Evolutionary conservation across 2,329 filamentous ascomycete genomes (phyloP).

Genomic region (Didymella sp.): DNA sequence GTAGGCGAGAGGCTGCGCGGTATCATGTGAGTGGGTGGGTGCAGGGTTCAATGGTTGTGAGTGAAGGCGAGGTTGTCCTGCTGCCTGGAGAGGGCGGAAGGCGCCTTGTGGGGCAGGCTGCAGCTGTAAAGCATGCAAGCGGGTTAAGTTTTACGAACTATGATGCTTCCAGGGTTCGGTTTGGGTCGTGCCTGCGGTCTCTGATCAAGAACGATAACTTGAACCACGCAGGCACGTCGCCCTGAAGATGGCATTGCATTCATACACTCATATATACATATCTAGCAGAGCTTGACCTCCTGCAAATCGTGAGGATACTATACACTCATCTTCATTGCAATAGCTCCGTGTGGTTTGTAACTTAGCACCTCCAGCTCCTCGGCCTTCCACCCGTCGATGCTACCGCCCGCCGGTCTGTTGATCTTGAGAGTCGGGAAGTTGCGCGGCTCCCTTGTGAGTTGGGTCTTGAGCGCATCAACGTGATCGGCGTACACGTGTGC

Average conservation of each 20-base stretch:
- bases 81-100: slow-evolving; percentile 5
- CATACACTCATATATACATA: slow-evolving; percentile 14
- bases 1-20: not conserved
- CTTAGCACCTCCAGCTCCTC: slow-evolving; percentile 88
- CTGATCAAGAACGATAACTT: not conserved
- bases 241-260: not conserved
- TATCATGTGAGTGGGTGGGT: slow-evolving; percentile 7
- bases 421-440: slow-evolving; percentile 83
- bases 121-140: not conserved
- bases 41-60: not conserved
- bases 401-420: slow-evolving; percentile 68
- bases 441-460: slow-evolving; percentile 79
- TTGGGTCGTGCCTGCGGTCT: not conserved
- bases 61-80: slow-evolving; percentile 10
- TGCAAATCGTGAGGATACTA: slow-evolving; percentile 45
- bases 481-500: slow-evolving; percentile 97
- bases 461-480: slow-evolving; percentile 81
- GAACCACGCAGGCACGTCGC: not conserved
- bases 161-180: not conserved
- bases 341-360: slow-evolving; percentile 88
- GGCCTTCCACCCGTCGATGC: slow-evolving; percentile 86
- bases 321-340: slow-evolving; percentile 99
- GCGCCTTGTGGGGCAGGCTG: slow-evolving; percentile 6
- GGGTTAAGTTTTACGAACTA: not conserved
- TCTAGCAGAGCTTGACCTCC: not conserved